Evolutionary conservation across 139 green algal species (phyloP).

Genomic region (Zygnema cylindricum): DNA sequence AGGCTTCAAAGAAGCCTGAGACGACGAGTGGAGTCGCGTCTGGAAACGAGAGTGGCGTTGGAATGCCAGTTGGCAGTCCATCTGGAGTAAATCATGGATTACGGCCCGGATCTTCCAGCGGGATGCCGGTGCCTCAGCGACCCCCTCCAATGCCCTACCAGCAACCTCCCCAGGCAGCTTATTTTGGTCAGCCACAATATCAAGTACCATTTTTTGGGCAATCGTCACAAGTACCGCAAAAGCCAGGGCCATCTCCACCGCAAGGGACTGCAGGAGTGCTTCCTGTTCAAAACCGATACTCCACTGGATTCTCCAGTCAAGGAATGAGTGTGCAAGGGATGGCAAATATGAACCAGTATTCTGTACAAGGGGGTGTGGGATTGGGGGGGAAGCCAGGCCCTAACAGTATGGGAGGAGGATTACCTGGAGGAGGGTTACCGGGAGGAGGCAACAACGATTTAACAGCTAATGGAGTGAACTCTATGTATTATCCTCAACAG

Average conservation of each 20-base stretch:
- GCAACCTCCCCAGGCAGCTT: neutral
- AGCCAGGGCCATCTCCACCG: neutral
- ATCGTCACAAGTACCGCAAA: neutral
- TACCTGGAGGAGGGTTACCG: too few species aligned
- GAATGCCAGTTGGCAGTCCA: neutral
- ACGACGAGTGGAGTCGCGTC: neutral
- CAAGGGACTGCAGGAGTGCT: neutral
- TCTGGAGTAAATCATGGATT: neutral
- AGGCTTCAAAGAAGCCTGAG: neutral
- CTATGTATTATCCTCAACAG: neutral
- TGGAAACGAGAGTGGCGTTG: neutral
- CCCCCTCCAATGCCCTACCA: neutral
- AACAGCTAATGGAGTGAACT: neutral
- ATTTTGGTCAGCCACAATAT: neutral
- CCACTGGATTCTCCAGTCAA: neutral
- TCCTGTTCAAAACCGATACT: neutral
- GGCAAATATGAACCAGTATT: neutral
- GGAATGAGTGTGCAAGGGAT: neutral
- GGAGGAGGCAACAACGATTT: too few species aligned
- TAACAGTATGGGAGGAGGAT: too few species aligned
- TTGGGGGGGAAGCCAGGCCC: neutral
- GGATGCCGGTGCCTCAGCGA: neutral
- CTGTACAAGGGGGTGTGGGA: neutral
- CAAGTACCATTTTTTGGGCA: too few species aligned
- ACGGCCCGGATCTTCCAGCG: neutral